phyloP scores from a whole-genome alignment of 441 rosid species.

The Euphorbia schlechtendalii region DNA sequence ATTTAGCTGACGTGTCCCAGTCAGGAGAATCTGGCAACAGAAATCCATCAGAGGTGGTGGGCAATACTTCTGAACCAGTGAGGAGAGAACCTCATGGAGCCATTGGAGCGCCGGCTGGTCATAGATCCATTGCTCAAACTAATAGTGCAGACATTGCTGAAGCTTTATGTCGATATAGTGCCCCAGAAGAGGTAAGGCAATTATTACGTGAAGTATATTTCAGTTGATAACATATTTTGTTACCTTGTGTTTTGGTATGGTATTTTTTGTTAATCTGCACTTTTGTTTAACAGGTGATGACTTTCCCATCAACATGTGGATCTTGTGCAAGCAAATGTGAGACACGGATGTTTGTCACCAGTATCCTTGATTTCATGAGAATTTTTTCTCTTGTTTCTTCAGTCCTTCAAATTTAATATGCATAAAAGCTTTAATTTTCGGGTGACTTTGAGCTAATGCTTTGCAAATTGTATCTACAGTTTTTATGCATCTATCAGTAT shows the following conservation, averaged over 20 bases:
- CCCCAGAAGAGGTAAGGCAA: slow-evolving; percentile 78
- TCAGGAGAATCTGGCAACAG: slow-evolving; percentile 32
- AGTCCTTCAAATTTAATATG: not conserved
- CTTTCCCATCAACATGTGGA: slow-evolving; percentile 96
- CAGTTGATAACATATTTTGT: not conserved
- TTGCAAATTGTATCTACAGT: not conserved
- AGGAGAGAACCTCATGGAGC: slow-evolving; percentile 58
- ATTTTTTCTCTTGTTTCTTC: not conserved
- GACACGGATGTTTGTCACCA: slow-evolving; percentile 92
- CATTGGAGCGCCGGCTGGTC: slow-evolving; percentile 81
- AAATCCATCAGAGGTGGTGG: slow-evolving; percentile 27
- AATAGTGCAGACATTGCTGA: slow-evolving; percentile 72
- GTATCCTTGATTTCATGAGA: slow-evolving; percentile 52
- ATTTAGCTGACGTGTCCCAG: slow-evolving; percentile 52
- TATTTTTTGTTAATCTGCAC: slow-evolving; percentile 17
- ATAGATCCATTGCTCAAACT: slow-evolving; percentile 85
- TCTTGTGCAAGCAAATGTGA: slow-evolving; percentile 57
- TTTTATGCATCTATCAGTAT: not conserved
- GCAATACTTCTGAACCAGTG: slow-evolving; percentile 30
- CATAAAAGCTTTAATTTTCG: not conserved
- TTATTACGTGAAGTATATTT: not conserved
- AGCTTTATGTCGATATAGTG: slow-evolving; percentile 63
- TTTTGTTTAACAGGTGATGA: slow-evolving; percentile 61
- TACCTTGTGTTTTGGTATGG: not conserved
- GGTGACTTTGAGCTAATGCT: not conserved